These are phyloP conservation scores for Acacia melanoxylon DNA, from an alignment of 306 rosid genomes.

Conservation along the genomic window DNA sequence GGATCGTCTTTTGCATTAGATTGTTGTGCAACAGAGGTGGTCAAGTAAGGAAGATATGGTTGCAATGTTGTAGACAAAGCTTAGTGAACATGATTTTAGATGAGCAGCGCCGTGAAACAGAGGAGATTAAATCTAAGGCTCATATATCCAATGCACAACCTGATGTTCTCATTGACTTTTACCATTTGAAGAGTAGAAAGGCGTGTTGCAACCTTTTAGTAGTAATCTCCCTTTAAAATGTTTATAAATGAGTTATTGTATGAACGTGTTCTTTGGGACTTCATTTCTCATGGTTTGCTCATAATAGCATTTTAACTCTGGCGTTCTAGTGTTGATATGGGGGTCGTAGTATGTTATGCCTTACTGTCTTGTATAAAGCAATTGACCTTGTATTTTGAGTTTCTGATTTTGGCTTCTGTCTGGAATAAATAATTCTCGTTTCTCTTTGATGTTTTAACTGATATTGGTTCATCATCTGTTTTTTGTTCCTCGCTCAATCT, in stretches of 20 bases:
- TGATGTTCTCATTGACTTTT: conserved; percentile 94
- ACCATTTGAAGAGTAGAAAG: conserved; percentile 98
- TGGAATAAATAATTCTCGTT: background rate
- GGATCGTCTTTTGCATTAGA: conserved; percentile 81
- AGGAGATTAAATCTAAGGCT: conserved; percentile 83
- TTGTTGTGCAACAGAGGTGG: conserved; percentile 73
- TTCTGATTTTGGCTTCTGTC: background rate
- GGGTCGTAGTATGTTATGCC: background rate
- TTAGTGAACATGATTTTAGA: conserved; percentile 92
- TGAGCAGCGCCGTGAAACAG: conserved; percentile 80
- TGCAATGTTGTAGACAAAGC: conserved; percentile 84
- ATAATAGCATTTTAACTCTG: background rate
- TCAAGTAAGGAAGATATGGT: conserved; percentile 75
- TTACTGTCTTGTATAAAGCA: background rate
- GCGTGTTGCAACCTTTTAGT: conserved; percentile 37
- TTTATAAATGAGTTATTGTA: background rate
- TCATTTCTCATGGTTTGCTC: conserved; percentile 10
- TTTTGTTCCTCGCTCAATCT: conserved; percentile 8
- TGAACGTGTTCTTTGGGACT: conserved; percentile 12
- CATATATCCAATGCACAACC: conserved; percentile 91
- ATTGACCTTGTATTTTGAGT: background rate
- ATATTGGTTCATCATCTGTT: conserved; percentile 9
- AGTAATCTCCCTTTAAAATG: conserved; percentile 21
- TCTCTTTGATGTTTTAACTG: conserved; percentile 2
- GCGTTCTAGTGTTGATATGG: background rate